Evolutionary conservation across 805 yeast species (phyloP), one percentile per base, ranked within the genome.

Genomic region (Hemisphaericaspora nanyangensis): DNA sequence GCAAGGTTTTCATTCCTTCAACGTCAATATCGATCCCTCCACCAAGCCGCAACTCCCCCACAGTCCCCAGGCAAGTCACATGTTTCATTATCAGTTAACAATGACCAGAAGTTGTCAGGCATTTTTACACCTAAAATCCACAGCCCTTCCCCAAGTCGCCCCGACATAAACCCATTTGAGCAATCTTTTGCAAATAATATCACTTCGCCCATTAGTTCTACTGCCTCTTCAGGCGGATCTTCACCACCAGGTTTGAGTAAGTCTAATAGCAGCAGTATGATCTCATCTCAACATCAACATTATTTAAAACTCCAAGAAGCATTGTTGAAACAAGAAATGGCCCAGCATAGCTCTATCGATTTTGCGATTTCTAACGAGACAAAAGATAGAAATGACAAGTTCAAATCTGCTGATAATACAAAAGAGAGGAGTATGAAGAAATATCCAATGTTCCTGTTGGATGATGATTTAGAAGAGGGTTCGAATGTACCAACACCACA

Each of bases 1-100:
- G 74, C 72, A 25, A 71, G 88, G 57, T 74, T 77, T 44, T 62
- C 60, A 13, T 36, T 37, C 27, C 30, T 40, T 8, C 40, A 40
- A 31, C 12, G 12, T 12, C 7, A 29, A 25, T 16, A 25, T 15
- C 24, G 8, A 22, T 13, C 8, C 4, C 26, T 13, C 27, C 11
- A 19, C 30, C 22, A 28, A 13, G 11, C 34, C 18, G 29, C 12
- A n/a, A 35, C 32, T 22, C 13, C 11, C 13, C 28, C 38, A 28
- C 17, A 29, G 16, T 18, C 7, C 6, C 35, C 6, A 12, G n/a
- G 15, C 15, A 26, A 18, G 16, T 22, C 26, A 17, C 31, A 37
- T 7, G 41, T 37, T 13, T 30, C 31, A 8, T 17, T 26, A 12
- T 31, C 44, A 13, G 39, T 39, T 17, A 24, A 31, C 7, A 34